Evolutionary conservation across 179 eudicot species (phyloP).

Genomic region (Sideroxylon spinosum): DNA sequence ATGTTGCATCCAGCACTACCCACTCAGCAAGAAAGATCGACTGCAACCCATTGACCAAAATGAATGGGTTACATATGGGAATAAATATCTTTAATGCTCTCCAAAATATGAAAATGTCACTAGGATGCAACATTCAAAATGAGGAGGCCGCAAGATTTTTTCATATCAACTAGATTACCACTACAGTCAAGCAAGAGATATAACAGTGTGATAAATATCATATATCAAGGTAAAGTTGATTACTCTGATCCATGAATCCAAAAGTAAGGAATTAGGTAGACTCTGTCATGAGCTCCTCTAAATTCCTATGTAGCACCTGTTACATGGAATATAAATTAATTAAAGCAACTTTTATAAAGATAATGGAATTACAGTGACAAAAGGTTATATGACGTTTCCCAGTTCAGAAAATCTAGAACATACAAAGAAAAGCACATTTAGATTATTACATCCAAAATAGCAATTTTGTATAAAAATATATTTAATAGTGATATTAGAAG

Average conservation of each 20-base stretch:
- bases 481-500: not conserved
- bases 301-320: constrained; percentile 15
- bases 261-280: not conserved
- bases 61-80: not conserved
- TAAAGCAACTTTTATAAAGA: not conserved
- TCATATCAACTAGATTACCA: not conserved
- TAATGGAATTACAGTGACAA: not conserved
- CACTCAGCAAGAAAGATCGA: not conserved
- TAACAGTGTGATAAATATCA: not conserved
- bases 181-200: not conserved
- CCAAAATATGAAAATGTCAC: not conserved
- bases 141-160: not conserved
- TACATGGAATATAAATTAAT: constrained; percentile 4
- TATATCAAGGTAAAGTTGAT: not conserved
- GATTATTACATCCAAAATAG: not conserved
- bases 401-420: not conserved
- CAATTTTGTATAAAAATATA: not conserved
- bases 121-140: not conserved
- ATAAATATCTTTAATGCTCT: not conserved
- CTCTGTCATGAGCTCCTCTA: not conserved
- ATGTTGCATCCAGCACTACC: constrained; percentile 5
- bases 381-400: not conserved
- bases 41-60: not conserved
- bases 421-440: not conserved
- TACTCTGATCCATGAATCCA: constrained; percentile 24